Base-by-base conservation (phyloP, 2,329 filamentous ascomycete genomes). In the Colletotrichum salicis region DNA sequence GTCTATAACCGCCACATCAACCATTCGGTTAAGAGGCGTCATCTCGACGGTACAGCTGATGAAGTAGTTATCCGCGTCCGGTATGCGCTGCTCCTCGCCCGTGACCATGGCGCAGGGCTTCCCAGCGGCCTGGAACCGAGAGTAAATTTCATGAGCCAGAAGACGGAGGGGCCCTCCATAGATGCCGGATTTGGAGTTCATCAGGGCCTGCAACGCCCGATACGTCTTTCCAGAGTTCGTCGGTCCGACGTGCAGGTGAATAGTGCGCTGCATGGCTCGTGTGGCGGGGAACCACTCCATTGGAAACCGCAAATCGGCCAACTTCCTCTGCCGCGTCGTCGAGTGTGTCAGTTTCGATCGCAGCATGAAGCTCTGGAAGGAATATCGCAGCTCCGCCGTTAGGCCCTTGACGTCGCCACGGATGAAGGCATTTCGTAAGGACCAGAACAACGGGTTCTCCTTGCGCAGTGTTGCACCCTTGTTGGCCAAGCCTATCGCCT, bases 201-300 rank as follows among this genome's bases (percentile, higher is more conserved):
- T 94, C 12, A 99, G 87, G 13, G 93, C 91, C 82, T 97, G 92
- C 74, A 99, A 84, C 0, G 96, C 97, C 79, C 95, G 93, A 79
- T 98, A 99, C 0, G 97, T 99, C 86, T 99, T 99, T 69, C 96
- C 96, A 0, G 96, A 98, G 81, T 99, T 99, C 2, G 96, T 99
- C 1, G 96, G 96, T 0, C 96, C 96, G 61, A 99, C 95, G 77
- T 99, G 96, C 24, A 99, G 85, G 83, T 98, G 94, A 52, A 99
- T 88, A 0, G 90, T 96, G 56, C 96, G 88, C 77, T 95, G 93
- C 76, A 96, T 86, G 57, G 90, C 87, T 70, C 97, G 89, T 1
- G 96, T 96, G 4, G 89, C 91, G 0, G 96, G 94, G 78, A 92
- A 98, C 96, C 96, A 98, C 80, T 99, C 96, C 65, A 92, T 88